These are phyloP conservation scores for Zea luxurians DNA, from an alignment of 176 grass and related monocot genomes.

Conservation along the genomic window DNA sequence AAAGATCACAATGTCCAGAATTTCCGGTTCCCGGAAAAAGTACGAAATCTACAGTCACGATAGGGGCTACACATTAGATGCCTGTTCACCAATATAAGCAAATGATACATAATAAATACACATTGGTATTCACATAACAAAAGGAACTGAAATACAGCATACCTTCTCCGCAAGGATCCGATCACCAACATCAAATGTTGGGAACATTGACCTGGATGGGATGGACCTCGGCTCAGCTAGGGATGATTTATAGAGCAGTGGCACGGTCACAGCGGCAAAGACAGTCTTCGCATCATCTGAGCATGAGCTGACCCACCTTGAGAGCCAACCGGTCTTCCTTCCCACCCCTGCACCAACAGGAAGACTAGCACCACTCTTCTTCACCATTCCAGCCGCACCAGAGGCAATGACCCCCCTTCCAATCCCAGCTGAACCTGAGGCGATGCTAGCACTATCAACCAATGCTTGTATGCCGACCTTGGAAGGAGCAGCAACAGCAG, in stretches of 20 bases:
- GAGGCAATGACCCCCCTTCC: slow-evolving; percentile 4
- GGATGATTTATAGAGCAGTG: slow-evolving; percentile 67
- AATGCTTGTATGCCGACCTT: slow-evolving; percentile 40
- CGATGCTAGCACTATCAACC: background rate
- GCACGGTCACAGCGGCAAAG: slow-evolving; percentile 79
- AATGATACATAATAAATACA: slow-evolving; percentile 16
- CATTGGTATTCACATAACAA: background rate
- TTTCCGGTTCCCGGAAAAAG: slow-evolving; percentile 72
- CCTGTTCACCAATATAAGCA: slow-evolving; percentile 2
- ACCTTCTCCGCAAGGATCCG: slow-evolving; percentile 96
- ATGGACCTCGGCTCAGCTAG: slow-evolving; percentile 87
- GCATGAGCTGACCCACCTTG: slow-evolving; percentile 76
- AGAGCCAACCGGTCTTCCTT: slow-evolving; percentile 68
- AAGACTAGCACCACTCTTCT: slow-evolving; percentile 28
- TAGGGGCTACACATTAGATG: background rate
- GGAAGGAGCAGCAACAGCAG: slow-evolving; percentile 44
- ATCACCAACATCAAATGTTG: slow-evolving; percentile 94
- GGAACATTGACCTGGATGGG: slow-evolving; percentile 91
- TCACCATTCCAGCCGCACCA: slow-evolving; percentile 35
- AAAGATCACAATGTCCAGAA: slow-evolving; percentile 94
- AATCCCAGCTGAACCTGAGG: slow-evolving; percentile 25
- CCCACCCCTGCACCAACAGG: slow-evolving; percentile 18
- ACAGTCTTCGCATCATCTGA: slow-evolving; percentile 87
- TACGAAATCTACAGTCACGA: slow-evolving; percentile 70
- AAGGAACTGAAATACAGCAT: background rate